Conservation (phyloP, 306 rosid genomes). For the Trifolium dubium region DNA sequence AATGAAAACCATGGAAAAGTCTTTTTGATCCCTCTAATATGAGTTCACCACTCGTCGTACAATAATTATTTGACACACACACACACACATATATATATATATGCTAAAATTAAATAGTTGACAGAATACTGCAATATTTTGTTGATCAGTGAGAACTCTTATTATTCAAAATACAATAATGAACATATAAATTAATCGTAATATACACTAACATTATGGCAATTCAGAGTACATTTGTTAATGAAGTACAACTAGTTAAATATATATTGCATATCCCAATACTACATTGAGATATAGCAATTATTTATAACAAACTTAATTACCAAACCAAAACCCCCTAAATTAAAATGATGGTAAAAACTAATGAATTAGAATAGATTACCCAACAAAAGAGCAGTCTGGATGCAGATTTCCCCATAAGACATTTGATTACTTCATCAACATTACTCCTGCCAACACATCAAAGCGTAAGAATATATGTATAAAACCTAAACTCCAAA, state of each 20-base stretch:
- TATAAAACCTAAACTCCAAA: conserved; percentile 28
- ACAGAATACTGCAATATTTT: conserved; percentile 11
- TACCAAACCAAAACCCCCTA: conserved; percentile 29
- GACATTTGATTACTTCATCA: conserved; percentile 52
- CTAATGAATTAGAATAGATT: conserved; percentile 39
- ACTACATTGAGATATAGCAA: conserved; percentile 28
- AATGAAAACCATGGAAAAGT: not conserved
- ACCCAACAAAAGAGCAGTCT: conserved; percentile 91
- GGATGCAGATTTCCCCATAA: conserved; percentile 57
- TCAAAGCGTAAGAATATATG: conserved; percentile 26
- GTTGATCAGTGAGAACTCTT: conserved; percentile 25
- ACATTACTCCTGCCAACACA: conserved; percentile 64
- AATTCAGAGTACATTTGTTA: conserved; percentile 8
- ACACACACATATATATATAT: not conserved
- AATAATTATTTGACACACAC: not conserved
- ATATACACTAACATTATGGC: conserved; percentile 20
- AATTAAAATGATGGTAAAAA: not conserved
- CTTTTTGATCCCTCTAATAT: not conserved
- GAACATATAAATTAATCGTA: conserved; percentile 24
- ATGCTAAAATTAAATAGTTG: not conserved
- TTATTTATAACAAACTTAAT: conserved; percentile 22
- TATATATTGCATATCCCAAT: not conserved
- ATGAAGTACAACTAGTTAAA: conserved; percentile 26
- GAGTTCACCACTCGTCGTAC: not conserved
- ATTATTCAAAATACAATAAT: conserved; percentile 21